Conservation (phyloP, 2,329 filamentous ascomycete genomes). For the Elsinoe australis region DNA sequence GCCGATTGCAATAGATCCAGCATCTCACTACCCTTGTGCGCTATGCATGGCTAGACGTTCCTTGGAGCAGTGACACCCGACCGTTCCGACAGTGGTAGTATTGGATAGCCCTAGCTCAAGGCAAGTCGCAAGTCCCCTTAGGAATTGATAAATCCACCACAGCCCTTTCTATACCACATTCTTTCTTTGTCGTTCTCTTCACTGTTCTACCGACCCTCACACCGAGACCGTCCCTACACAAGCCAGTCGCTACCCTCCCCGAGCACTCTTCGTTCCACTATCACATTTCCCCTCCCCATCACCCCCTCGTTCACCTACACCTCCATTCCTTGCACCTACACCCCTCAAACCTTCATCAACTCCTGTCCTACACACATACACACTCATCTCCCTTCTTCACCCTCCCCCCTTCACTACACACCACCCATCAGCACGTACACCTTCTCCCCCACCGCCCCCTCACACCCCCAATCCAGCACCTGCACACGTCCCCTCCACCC, state of each 20-base stretch:
- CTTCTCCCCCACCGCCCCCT: slow-evolving; percentile 46
- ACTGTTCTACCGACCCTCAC: slow-evolving; percentile 39
- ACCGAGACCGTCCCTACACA: slow-evolving; percentile 48
- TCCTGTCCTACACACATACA: slow-evolving; percentile 42
- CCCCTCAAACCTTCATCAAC: no score
- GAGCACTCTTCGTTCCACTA: slow-evolving; percentile 66
- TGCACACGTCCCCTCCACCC: slow-evolving; percentile 79
- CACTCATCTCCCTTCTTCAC: slow-evolving; percentile 74
- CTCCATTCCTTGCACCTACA: slow-evolving; percentile 56
- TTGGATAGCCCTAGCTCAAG: slow-evolving; percentile 9
- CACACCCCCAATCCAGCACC: slow-evolving; percentile 59
- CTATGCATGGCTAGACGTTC: no score
- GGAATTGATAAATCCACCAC: background rate
- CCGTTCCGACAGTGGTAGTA: slow-evolving; percentile 7
- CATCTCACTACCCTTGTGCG: no score
- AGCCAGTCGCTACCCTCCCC: slow-evolving; percentile 80
- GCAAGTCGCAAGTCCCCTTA: background rate
- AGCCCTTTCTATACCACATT: background rate
- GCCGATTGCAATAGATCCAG: no score
- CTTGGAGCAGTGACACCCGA: slow-evolving; percentile 9
- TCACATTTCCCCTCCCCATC: slow-evolving; percentile 32
- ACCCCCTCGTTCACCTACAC: slow-evolving; percentile 41
- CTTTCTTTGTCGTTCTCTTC: slow-evolving; percentile 8
- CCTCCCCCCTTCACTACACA: background rate
- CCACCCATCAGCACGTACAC: slow-evolving; percentile 61